A percentile compares a stretch with the other conserved stretches of the same genome.
These are phyloP conservation scores for Diplotaxis tenuifolia DNA, from an alignment of 345 rosid genomes.

Conservation along the genomic window DNA sequence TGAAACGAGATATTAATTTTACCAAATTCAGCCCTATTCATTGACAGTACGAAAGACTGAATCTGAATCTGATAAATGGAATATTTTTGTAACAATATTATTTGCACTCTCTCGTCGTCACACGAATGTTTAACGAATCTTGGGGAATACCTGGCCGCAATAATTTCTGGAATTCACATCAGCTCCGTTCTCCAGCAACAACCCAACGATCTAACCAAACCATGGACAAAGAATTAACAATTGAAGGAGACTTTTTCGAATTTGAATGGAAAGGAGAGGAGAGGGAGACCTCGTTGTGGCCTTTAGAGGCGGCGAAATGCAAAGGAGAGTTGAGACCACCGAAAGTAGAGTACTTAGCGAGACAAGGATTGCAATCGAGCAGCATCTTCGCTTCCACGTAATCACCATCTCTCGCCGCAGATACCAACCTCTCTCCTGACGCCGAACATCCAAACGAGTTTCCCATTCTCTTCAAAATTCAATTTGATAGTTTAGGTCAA, in stretches of 20 bases:
- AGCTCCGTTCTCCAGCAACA: slow-evolving; percentile 93
- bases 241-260: too few relatives aligned
- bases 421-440: slow-evolving; percentile 93
- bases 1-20: too few relatives aligned
- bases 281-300: slow-evolving; percentile 98
- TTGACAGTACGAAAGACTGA: background rate
- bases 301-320: slow-evolving; percentile 97
- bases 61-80: background rate
- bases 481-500: slow-evolving; percentile 52
- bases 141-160: too few relatives aligned
- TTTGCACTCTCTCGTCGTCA: too few relatives aligned
- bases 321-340: slow-evolving; percentile 98
- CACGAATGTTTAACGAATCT: too few relatives aligned
- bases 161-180: too few relatives aligned
- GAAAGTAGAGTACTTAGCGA: slow-evolving; percentile 93
- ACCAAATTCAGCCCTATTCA: too few relatives aligned
- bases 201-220: slow-evolving; percentile 83
- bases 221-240: too few relatives aligned
- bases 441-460: slow-evolving; percentile 99
- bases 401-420: slow-evolving; percentile 99
- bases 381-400: slow-evolving; percentile 97
- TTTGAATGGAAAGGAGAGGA: too few relatives aligned
- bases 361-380: slow-evolving; percentile 88
- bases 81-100: too few relatives aligned
- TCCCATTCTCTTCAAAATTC: slow-evolving; percentile 51